Base-by-base conservation (phyloP, 768 basidiomycete species). In the Tulasnella sp. region DNA sequence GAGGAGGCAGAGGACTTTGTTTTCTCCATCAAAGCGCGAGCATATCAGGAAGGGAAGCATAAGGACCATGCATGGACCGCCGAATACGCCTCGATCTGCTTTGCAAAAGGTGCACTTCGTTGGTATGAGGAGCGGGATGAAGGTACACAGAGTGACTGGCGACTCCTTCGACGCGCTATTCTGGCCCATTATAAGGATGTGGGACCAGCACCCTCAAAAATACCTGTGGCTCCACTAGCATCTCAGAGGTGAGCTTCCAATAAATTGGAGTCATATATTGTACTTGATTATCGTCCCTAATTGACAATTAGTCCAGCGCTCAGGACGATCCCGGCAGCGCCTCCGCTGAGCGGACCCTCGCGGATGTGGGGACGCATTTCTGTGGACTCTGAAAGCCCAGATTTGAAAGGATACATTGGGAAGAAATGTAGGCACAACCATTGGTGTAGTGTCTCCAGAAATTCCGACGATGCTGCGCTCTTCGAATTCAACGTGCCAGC, bases 51-150 rank as follows among this genome's bases (percentile, higher is more conserved):
- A 11, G 74, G 74, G 37, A 46, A 55, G 48, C 74, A 55, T 6
- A 37, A 61, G 48, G 44, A 75, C 3, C 26, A 57, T 40, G 51
- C 51, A 16, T 75, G 74, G 74, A 67, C 55, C 15, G 74, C 57
- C 35, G 74, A 39, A 10, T 67, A 57, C 20, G 57, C 57, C 1
- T 75, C 46, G 18, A 32, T 9, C 16, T 75, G 51, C 40, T 67
- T 75, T n/a, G 55, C 16, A 39, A 51, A 67, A 23, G 32, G 26
- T 18, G 74, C 55, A 29, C 74, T 75, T 9, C 37, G 55, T 35
- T 75, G 74, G 74, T 75, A 29, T n/a, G 48, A 55, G 16, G 39
- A 29, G 23, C 74, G 67, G 11, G 48, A 51, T 37, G 32, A 48
- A 16, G 74, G 42, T 1, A 42, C 55, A 16, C 44, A 35, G 51